A percentile compares a stretch with the other conserved stretches of the same genome.
These are phyloP conservation scores for Hypoxylon sp. DNA, from an alignment of 2,329 filamentous ascomycete genomes.

Conservation along the genomic window DNA sequence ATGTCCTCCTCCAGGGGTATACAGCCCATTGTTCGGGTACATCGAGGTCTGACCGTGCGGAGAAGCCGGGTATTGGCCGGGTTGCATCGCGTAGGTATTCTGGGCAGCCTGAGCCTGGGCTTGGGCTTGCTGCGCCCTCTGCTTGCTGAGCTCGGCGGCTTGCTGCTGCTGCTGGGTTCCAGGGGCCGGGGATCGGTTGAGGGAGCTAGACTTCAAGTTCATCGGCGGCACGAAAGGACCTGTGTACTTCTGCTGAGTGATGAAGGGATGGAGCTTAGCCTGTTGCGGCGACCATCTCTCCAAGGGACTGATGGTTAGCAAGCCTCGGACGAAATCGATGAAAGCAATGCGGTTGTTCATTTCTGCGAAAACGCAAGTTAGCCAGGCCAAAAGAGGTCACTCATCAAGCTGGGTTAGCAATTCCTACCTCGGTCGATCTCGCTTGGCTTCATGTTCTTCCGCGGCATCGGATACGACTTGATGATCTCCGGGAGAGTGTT, in stretches of 20 bases:
- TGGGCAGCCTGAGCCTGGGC: constrained; percentile 69
- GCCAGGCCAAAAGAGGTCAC: background rate
- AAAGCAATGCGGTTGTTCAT: constrained; percentile 98
- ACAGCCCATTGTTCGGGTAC: constrained; percentile 86
- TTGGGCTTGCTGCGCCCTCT: constrained; percentile 77
- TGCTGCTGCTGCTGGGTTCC: constrained; percentile 96
- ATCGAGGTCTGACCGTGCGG: constrained; percentile 66
- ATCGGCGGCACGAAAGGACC: constrained; percentile 96
- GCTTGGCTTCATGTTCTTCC: constrained; percentile 98
- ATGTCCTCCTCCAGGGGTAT: constrained; percentile 66
- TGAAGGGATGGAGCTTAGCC: constrained; percentile 96
- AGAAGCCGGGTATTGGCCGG: constrained; percentile 58
- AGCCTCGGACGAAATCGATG: constrained; percentile 94
- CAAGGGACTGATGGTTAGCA: constrained; percentile 92
- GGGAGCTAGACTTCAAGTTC: constrained; percentile 88
- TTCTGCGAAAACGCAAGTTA: constrained; percentile 67
- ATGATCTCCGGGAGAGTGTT: constrained; percentile 96
- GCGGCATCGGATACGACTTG: constrained; percentile 95
- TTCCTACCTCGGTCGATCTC: constrained; percentile 91
- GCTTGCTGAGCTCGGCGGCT: constrained; percentile 92
- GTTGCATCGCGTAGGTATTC: constrained; percentile 65
- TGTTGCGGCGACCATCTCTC: constrained; percentile 98
- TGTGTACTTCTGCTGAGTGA: constrained; percentile 97
- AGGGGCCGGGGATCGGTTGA: constrained; percentile 87
- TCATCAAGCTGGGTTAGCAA: constrained; percentile 11